Evolutionary conservation across 169 alveolate genomes (phyloP), one percentile per base, ranked within the genome.

Genomic region (Sarcocystis neurona): DNA sequence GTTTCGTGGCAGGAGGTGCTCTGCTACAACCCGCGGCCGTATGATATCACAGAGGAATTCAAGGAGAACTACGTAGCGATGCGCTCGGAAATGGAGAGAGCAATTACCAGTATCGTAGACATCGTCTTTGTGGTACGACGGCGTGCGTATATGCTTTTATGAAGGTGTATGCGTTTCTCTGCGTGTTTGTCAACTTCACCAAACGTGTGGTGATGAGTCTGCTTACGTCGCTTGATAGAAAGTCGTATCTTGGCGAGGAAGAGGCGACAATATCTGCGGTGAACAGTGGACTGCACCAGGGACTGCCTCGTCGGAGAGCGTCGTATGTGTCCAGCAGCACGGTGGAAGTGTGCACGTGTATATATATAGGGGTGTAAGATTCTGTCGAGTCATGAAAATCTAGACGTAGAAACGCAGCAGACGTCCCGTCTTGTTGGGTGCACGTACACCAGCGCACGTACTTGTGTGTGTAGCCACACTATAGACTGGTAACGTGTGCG

Each of bases 1-100:
- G 75, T 74, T 2, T 88, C 92, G 5, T 88, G 92, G 92, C 92
- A 88, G 58, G 92, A 88, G 44, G 32, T 88, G 15, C 72, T 88
- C 50, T 88, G 92, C 88, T 88, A 88, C 88, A 88, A 88, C 43
- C 92, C 92, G 15, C 74, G 92, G 4, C 46, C 84, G 34, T 88
- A 88, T 50, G 46, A 48, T 32, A 48, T 48, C 41, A 88, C 92
- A 0, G 27, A 63, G 30, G 66, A 10, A 18, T 88, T 88, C 46
- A 6, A 58, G n/a, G 92, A 58, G 32, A 88, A 88, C 72, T 88
- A 88, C 70, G 46, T 80, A 18, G 92, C 78, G 34, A 88, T 88
- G 30, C 48, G 92, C 30, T 80, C 74, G 20, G 48, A 32, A 44
- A 37, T 88, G 41, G 92, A 88, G 34, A 58, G 46, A 20, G 77